Evolutionary conservation across 2,329 filamentous ascomycete species (phyloP).

Genomic region (Claviceps lovelessii): DNA sequence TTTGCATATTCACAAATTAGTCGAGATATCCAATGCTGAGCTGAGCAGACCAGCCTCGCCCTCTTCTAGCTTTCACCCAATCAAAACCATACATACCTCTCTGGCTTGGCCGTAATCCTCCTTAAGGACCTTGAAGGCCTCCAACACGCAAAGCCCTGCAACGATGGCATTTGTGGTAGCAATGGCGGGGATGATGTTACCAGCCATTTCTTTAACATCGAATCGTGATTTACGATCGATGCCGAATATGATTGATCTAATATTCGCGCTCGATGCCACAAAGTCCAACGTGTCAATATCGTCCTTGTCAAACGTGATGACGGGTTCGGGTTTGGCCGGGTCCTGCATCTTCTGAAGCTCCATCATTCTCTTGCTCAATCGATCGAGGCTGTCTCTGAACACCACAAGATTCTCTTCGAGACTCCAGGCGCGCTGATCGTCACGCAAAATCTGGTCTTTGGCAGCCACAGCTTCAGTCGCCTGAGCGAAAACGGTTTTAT

Average conservation of each 20-base stretch:
- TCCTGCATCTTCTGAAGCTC: constrained; percentile 40
- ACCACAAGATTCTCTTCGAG: constrained; percentile 70
- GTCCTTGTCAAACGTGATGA: constrained; percentile 89
- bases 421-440: constrained; percentile 70
- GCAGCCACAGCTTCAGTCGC: constrained; percentile 32
- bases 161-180: constrained; percentile 97
- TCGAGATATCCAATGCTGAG: neutral
- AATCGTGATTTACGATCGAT: constrained; percentile 85
- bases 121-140: constrained; percentile 80
- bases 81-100: constrained; percentile 39
- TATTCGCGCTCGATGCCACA: constrained; percentile 77
- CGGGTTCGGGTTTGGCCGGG: constrained; percentile 39
- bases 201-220: constrained; percentile 97
- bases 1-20: constrained; percentile 1
- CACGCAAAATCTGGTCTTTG: constrained; percentile 40
- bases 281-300: constrained; percentile 92
- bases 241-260: constrained; percentile 76
- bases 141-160: constrained; percentile 78
- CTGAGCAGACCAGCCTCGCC: neutral
- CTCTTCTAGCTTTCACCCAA: neutral
- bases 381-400: constrained; percentile 69
- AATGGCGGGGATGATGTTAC: constrained; percentile 97
- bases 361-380: constrained; percentile 60
- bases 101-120: constrained; percentile 56
- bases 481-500: constrained; percentile 42